Percentiles rank a stretch among this genome's conserved stretches.
phyloP scores from a whole-genome alignment of 306 rosid species.

The cucumber (Cucumis sativus) region Cucumber_9930_V3 NC_026661.2:12286501-12287000 shows the following conservation, averaged over 20 bases:
- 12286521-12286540: constrained; percentile 52
- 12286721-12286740: constrained; percentile 69
- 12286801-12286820: constrained; percentile 86
- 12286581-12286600: constrained; percentile 78
- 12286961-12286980: constrained; percentile 89
- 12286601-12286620: constrained; percentile 65
- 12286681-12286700: constrained; percentile 88
- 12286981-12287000: constrained; percentile 58
- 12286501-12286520: constrained; percentile 74
- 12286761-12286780: constrained; percentile 59
- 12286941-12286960: constrained; percentile 71
- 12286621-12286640: constrained; percentile 56
- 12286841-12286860: constrained; percentile 89
- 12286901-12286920: constrained; percentile 64
- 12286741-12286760: constrained; percentile 97
- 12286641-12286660: constrained; percentile 78
- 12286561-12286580: constrained; percentile 73
- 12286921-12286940: constrained; percentile 75
- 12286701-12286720: constrained; percentile 72
- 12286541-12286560: constrained; percentile 73
- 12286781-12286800: constrained; percentile 62
- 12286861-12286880: constrained; percentile 97
- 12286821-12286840: constrained; percentile 76
- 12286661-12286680: constrained; percentile 72
- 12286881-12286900: constrained; percentile 94